These are phyloP conservation scores for Erodium texanum DNA, from an alignment of 441 rosid genomes.

Conservation along the genomic window DNA sequence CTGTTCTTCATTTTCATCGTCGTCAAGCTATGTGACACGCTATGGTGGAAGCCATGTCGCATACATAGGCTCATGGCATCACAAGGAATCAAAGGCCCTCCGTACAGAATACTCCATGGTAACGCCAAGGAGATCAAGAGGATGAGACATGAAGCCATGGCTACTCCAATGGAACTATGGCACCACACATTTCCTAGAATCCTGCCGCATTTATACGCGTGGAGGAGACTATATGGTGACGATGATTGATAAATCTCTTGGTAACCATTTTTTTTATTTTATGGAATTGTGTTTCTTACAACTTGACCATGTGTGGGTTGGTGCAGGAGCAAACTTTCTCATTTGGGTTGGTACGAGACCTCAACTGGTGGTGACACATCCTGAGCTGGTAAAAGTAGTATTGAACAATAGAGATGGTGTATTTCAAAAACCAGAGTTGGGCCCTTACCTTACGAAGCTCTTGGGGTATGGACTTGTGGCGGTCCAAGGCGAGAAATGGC, in stretches of 20 bases:
- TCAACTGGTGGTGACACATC: conserved; percentile 16
- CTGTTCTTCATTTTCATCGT: not conserved
- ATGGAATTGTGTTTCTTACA: not conserved
- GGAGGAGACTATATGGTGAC: conserved; percentile 5
- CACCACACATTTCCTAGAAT: conserved; percentile 10
- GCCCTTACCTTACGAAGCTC: conserved; percentile 6
- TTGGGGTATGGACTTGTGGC: conserved; percentile 16
- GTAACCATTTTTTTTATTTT: not conserved
- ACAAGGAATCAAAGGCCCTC: conserved; percentile 12
- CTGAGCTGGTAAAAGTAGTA: conserved; percentile 16
- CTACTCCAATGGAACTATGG: not conserved
- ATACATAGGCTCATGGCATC: conserved; percentile 7
- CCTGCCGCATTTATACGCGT: conserved; percentile 4
- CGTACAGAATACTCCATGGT: conserved; percentile 14
- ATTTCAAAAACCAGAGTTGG: not conserved
- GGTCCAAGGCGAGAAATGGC: conserved; percentile 14
- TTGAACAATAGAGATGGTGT: conserved; percentile 14
- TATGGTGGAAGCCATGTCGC: conserved; percentile 12
- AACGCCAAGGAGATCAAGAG: conserved; percentile 1
- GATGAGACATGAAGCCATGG: conserved; percentile 3
- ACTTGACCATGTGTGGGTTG: not conserved
- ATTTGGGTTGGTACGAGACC: conserved; percentile 17
- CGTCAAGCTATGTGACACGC: not conserved
- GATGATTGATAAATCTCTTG: not conserved
- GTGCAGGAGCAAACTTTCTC: conserved; percentile 13